phyloP scores from a whole-genome alignment of 164 flowering plant genomes.

The Umbellularia californica region DNA sequence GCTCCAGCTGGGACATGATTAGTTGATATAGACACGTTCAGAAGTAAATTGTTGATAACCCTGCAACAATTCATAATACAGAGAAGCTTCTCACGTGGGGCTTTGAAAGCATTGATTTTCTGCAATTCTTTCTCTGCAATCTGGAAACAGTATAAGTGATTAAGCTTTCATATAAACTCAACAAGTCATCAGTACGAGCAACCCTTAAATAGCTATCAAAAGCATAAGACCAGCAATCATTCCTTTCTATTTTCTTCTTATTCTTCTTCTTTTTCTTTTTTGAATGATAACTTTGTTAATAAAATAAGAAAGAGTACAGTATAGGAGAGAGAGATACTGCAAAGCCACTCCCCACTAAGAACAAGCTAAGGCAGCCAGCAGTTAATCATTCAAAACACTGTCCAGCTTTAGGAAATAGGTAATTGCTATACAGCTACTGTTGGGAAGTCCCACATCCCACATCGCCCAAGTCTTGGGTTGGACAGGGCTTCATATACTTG shows the following conservation, averaged over 20 bases:
- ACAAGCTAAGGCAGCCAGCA: no score
- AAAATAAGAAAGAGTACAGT: not conserved
- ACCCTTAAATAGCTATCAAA: not conserved
- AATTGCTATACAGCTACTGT: no score
- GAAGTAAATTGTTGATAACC: constrained; percentile 54
- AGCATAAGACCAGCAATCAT: not conserved
- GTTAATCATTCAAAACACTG: no score
- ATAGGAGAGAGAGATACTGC: not conserved
- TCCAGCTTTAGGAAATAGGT: no score
- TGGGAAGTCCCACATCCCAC: no score
- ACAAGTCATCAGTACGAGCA: not conserved
- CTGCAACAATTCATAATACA: constrained; percentile 51
- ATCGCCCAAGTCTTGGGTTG: no score
- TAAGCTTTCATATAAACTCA: no score
- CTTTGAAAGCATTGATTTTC: constrained; percentile 44
- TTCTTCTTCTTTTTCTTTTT: no score
- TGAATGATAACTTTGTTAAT: not conserved
- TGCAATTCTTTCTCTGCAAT: constrained; percentile 54
- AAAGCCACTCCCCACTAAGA: not conserved
- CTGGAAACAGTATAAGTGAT: constrained; percentile 16
- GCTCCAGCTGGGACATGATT: constrained; percentile 39
- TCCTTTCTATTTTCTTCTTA: not conserved
- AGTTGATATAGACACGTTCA: constrained; percentile 37
- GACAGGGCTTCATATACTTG: no score
- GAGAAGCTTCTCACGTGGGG: constrained; percentile 52